A percentile compares a stretch with the other conserved stretches of the same genome.
These are phyloP conservation scores for Leishmania major DNA, from an alignment of 208 protist species.

Conservation along the genomic window DNA sequence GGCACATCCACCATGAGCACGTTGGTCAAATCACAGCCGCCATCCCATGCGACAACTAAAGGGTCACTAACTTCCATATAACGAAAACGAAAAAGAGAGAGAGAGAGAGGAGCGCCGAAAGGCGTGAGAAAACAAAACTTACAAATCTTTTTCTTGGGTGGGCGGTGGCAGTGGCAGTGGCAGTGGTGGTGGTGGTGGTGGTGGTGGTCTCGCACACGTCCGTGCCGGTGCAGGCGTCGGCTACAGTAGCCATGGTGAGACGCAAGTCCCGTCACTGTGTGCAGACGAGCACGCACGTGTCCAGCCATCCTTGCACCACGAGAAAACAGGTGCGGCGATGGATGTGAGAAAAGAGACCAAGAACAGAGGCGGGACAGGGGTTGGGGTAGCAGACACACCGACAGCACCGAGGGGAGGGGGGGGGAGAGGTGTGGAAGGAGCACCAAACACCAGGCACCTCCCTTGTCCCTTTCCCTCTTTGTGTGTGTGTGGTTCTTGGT, in stretches of 20 bases:
- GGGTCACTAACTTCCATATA: not conserved
- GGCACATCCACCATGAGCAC: not conserved
- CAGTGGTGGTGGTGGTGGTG: not conserved
- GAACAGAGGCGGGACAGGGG: not conserved
- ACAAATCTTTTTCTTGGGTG: not conserved
- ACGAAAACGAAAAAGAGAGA: not conserved
- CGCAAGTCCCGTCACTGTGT: not conserved
- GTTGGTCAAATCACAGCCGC: not conserved
- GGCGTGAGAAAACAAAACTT: not conserved
- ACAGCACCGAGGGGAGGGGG: not conserved
- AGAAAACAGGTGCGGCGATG: not conserved
- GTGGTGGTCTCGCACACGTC: not conserved
- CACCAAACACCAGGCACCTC: not conserved
- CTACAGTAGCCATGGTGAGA: not conserved
- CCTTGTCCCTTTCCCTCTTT: too few species aligned
- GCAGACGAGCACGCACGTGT: not conserved
- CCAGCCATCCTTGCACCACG: not conserved
- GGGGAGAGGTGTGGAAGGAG: not conserved
- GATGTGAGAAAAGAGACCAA: not conserved
- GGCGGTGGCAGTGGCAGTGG: not conserved
- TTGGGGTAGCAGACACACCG: not conserved
- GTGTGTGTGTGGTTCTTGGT: too few species aligned
- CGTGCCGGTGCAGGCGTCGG: not conserved
- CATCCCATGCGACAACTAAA: not conserved
- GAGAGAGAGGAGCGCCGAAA: not conserved